Base-by-base conservation (phyloP, 2,329 filamentous ascomycete genomes). In the Aspergillus clavatus region DNA sequence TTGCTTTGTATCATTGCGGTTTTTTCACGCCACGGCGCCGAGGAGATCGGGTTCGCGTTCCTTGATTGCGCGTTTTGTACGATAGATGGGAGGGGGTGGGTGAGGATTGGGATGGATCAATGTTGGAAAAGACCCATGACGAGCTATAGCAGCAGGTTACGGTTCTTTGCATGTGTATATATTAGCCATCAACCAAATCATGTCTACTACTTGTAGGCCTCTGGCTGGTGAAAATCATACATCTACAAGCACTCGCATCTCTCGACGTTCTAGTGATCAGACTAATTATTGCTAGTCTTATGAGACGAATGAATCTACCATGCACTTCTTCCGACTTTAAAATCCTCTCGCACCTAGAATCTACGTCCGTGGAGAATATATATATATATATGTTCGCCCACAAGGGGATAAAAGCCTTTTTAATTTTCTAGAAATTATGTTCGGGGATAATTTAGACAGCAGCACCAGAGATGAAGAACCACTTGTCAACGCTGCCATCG, bases 381-480 rank as follows among this genome's bases (percentile, higher is more conserved):
- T 5, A 24, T 24, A 8, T 24, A 24, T 24, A 24, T 24, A 24
- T 24, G 39, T 43, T 49, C 48, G 49, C 42, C 35, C 42, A 35
- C 7, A 45, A 45, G 36, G 7, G 46, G 41, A 48, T 18, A 37
- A 42, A 48, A 43, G 36, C 29, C 26, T 56, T 41, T 31, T 61
- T 62, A 53, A 61, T 61, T 67, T 63, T 61, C 61, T 51, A 51
- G 46, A 52, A 58, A 42, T 60, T 58, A 53, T 50, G 36, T 38
- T 53, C 48, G 24, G 40, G 24, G 48, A 35, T 46, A 22, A 52
- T 61, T 76, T 87, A 91, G 62, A 85, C 79, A 61, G 89, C 88
- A 67, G 93, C 93, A 73, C 93, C 93, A 71, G 89, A 95, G 75
- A 98, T 98, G 83, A 97, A 98, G 86, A 98, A 98, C 93, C 93